Percentiles rank a stretch among this genome's conserved stretches.
Evolutionary conservation across 768 basidiomycete genomes (phyloP).

Genomic region (Russula griseocarnosa): DNA sequence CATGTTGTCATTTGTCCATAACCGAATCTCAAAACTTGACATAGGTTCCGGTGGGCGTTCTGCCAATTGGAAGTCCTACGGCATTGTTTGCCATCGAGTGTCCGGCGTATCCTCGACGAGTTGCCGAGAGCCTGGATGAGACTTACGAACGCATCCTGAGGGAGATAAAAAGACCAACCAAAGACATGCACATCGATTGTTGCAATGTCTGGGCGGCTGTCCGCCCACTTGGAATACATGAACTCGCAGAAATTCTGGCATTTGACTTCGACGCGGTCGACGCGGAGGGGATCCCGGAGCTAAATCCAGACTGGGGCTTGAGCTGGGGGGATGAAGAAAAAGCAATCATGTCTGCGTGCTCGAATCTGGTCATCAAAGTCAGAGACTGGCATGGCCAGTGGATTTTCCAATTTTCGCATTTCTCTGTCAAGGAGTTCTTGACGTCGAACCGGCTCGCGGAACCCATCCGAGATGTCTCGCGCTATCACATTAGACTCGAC

Average conservation of each 20-base stretch:
- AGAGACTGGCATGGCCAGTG: neutral
- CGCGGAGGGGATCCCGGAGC: neutral
- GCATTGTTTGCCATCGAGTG: neutral
- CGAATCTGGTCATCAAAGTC: neutral
- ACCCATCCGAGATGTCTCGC: neutral
- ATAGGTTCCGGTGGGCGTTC: conserved; percentile 13
- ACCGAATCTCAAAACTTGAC: neutral
- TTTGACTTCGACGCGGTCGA: neutral
- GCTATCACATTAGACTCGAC: neutral
- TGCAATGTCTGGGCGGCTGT: neutral
- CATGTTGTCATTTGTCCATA: neutral
- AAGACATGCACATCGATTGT: neutral
- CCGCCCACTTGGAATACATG: neutral
- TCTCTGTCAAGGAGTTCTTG: conserved; percentile 5
- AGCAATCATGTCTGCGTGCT: neutral
- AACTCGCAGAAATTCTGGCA: neutral
- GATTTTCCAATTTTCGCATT: conserved; percentile 1
- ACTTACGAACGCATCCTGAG: conserved; percentile 3
- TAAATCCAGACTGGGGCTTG: neutral
- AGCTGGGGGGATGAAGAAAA: neutral
- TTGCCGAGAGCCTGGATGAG: neutral
- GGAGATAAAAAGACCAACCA: neutral
- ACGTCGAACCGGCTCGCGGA: neutral
- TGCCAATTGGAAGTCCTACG: conserved; percentile 9
- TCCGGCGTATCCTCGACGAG: neutral